phyloP scores from a whole-genome alignment of 1,139 yeast genomes.

The Pneumocystis wakefieldiae region DNA sequence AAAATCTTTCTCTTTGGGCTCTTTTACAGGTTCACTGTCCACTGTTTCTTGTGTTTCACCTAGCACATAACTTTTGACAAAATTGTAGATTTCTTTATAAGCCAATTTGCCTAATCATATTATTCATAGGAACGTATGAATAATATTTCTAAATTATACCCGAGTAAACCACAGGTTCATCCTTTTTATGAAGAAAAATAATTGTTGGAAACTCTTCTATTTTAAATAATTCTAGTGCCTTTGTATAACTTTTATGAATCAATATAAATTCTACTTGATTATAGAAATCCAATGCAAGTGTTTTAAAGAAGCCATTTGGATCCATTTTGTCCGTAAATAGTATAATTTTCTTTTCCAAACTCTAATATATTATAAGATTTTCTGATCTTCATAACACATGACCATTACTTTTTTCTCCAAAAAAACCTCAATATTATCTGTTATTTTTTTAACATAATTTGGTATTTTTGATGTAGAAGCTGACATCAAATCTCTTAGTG shows the following conservation, averaged over 20 bases:
- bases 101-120: neutral
- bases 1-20: neutral
- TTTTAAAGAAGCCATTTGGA: neutral
- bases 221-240: neutral
- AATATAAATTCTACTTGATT: neutral
- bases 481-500: slow-evolving; percentile 5
- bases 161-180: neutral
- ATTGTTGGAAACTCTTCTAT: neutral
- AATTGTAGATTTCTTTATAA: neutral
- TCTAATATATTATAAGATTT: neutral
- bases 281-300: neutral
- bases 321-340: neutral
- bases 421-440: neutral
- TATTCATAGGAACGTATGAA: neutral
- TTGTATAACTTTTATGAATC: neutral
- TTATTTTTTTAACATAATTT: slow-evolving; percentile 2
- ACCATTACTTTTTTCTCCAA: neutral
- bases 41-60: neutral
- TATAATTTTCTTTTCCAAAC: neutral
- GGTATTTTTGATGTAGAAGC: slow-evolving; percentile 3
- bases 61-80: neutral
- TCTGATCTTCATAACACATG: neutral
- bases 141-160: neutral
- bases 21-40: neutral
- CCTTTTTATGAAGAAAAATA: neutral